phyloP scores from a whole-genome alignment of 176 grass and related monocot species.

The Thalia dealbata region DNA sequence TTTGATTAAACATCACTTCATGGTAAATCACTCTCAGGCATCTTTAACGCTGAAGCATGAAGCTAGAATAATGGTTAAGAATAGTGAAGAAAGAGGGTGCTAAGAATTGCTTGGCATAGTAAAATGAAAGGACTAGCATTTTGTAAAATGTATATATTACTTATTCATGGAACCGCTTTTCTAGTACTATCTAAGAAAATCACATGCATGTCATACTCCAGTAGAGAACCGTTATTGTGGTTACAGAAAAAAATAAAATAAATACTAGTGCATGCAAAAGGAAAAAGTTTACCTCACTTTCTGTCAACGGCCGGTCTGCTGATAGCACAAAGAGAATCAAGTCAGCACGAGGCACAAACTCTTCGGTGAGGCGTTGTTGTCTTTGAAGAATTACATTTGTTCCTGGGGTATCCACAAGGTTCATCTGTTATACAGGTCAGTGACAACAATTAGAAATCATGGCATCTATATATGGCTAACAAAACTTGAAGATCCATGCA shows the following conservation, averaged over 20 bases:
- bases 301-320: conserved; percentile 78
- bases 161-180: not conserved
- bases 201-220: not conserved
- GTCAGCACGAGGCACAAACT: conserved; percentile 91
- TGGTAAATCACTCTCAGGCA: not conserved
- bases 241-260: not conserved
- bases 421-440: conserved; percentile 63
- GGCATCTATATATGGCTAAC: not conserved
- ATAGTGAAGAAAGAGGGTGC: not conserved
- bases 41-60: not conserved
- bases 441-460: conserved; percentile 13
- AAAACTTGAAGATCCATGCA: not conserved
- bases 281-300: conserved; percentile 61
- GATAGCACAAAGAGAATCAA: conserved; percentile 88
- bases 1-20: not conserved
- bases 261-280: not conserved
- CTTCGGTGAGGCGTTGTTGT: conserved; percentile 96
- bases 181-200: not conserved
- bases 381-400: conserved; percentile 99
- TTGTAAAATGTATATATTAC: not conserved
- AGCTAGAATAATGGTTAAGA: not conserved
- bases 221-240: not conserved
- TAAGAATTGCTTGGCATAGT: not conserved
- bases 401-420: conserved; percentile 94
- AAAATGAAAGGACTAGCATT: not conserved